phyloP scores from a whole-genome alignment of 257 asterid genomes.

The Petunia axillaris region DNA sequence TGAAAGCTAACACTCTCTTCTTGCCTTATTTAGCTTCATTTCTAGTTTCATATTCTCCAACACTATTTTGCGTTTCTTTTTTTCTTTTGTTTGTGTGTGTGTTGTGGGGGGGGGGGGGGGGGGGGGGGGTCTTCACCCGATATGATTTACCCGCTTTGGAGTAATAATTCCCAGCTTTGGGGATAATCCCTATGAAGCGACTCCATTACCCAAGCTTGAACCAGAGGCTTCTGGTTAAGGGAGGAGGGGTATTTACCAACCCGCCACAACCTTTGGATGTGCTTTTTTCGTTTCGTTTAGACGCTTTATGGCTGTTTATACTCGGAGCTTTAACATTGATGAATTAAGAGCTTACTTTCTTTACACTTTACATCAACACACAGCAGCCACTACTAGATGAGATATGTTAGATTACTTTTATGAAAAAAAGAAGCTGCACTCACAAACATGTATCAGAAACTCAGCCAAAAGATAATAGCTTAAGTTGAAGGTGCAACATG shows the following conservation, averaged over 20 bases:
- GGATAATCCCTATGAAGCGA: too few species aligned
- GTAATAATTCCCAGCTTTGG: too few species aligned
- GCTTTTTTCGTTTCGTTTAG: neutral
- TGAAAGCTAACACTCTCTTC: too few species aligned
- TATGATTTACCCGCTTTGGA: too few species aligned
- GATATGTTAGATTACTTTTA: neutral
- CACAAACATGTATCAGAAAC: neutral
- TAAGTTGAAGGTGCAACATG: neutral
- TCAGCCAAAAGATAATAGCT: neutral
- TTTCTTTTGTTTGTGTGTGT: too few species aligned
- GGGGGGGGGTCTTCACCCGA: too few species aligned
- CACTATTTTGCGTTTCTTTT: neutral
- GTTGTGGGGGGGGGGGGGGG: too few species aligned
- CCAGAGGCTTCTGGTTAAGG: too few species aligned
- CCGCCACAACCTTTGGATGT: too few species aligned
- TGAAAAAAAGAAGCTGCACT: neutral
- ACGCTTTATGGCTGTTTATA: neutral
- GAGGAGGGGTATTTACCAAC: too few species aligned
- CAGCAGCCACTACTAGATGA: neutral
- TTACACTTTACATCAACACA: neutral
- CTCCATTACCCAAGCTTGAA: too few species aligned
- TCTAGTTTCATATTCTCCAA: neutral
- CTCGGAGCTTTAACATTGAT: neutral
- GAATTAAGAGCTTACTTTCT: neutral
- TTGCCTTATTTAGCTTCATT: too few species aligned